phyloP scores from a whole-genome alignment of 1,284 basidiomycete genomes.

The Ganoderma lucidum region DNA sequence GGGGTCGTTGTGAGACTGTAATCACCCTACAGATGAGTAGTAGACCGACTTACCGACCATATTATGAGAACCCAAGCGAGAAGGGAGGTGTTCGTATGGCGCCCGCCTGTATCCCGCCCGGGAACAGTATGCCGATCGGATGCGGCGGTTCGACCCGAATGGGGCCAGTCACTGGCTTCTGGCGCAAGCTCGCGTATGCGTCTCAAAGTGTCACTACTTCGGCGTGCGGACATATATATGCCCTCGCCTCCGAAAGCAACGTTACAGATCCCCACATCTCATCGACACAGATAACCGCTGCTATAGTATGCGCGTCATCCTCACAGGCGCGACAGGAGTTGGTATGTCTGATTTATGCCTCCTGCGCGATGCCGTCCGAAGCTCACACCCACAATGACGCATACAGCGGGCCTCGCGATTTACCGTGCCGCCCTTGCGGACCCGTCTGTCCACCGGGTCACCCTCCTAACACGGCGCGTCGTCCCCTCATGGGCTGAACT shows the following conservation, averaged over 20 bases:
- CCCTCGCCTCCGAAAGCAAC: neutral
- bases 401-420: conserved; percentile 48
- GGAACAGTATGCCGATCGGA: neutral
- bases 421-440: conserved; percentile 48
- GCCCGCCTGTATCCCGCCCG: too few relatives aligned
- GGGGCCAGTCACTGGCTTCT: neutral
- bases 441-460: conserved; percentile 43
- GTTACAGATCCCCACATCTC: neutral
- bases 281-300: neutral
- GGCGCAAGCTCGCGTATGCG: neutral
- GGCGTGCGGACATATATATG: neutral
- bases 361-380: neutral
- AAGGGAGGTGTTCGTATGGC: too few relatives aligned
- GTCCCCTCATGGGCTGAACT: conserved; percentile 45
- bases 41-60: too few relatives aligned
- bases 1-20: too few relatives aligned
- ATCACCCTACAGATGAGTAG: too few relatives aligned
- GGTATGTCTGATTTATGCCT: conserved; percentile 34
- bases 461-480: conserved; percentile 43
- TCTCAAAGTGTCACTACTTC: neutral
- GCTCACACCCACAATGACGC: neutral
- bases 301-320: conserved; percentile 41
- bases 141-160: neutral
- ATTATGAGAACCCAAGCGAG: too few relatives aligned
- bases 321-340: conserved; percentile 47